Conservation (phyloP, 208 protist genomes). For the Leishmania guyanensis region DNA sequence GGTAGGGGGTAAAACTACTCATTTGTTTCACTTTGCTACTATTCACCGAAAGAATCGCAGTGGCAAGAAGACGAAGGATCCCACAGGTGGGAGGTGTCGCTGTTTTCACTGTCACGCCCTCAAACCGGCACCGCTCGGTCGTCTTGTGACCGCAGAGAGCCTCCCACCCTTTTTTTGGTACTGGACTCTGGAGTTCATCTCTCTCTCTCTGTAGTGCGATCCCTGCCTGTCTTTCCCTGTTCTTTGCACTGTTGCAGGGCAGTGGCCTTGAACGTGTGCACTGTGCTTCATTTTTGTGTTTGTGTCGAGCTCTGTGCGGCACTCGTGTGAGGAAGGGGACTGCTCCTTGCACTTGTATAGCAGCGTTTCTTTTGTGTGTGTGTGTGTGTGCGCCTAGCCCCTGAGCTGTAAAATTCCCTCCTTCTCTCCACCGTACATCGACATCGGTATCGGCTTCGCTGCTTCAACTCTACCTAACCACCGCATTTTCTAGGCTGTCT, state of each 20-base stretch:
- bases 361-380: neutral
- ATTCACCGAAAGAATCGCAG: neutral
- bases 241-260: neutral
- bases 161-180: neutral
- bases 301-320: neutral
- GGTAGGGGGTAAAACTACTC: neutral
- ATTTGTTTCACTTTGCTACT: neutral
- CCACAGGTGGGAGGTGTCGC: neutral
- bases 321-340: neutral
- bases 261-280: neutral
- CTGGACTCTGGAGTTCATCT: neutral
- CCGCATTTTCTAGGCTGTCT: neutral
- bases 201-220: conserved; percentile 1
- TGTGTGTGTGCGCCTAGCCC: neutral
- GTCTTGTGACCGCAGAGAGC: no score
- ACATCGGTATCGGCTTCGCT: neutral
- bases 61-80: neutral
- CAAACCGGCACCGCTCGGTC: neutral
- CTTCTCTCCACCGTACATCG: neutral
- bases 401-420: neutral
- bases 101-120: neutral
- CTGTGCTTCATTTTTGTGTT: neutral
- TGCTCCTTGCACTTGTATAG: neutral
- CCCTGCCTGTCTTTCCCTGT: conserved; percentile 21
- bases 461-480: neutral